Evolutionary conservation across 164 flowering plant genomes (phyloP).

Genomic region (Platanus orientalis): DNA sequence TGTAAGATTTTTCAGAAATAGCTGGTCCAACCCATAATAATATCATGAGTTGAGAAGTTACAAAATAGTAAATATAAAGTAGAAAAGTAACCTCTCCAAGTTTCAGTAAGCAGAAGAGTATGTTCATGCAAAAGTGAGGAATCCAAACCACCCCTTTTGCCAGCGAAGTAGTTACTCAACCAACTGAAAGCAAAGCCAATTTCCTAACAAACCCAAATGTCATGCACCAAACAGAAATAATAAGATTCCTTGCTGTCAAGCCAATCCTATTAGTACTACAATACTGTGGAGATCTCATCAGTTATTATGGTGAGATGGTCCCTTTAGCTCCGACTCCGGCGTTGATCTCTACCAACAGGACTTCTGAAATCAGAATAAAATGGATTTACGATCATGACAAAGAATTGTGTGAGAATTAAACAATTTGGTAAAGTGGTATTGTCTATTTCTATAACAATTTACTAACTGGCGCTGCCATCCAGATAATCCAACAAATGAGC

Average conservation of each 20-base stretch:
- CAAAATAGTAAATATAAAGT: constrained; percentile 23
- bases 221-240: constrained; percentile 27
- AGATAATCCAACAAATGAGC: background rate
- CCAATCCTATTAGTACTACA: constrained; percentile 33
- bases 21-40: constrained; percentile 14
- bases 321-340: constrained; percentile 24
- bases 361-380: background rate
- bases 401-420: background rate
- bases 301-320: background rate
- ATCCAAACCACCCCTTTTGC: constrained; percentile 25
- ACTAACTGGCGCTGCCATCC: background rate
- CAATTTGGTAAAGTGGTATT: background rate
- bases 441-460: too few relatives aligned
- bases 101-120: constrained; percentile 32
- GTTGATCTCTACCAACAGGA: constrained; percentile 21
- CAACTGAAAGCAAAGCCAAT: constrained; percentile 27
- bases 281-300: constrained; percentile 15
- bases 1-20: constrained; percentile 27
- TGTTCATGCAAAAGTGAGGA: constrained; percentile 19
- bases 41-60: constrained; percentile 1
- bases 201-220: constrained; percentile 29
- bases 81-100: constrained; percentile 40
- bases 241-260: constrained; percentile 13
- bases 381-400: too few relatives aligned
- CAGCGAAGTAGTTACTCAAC: constrained; percentile 25